Conservation (phyloP, 169 alveolate species). For the Prorocentrum cordatum region DNA sequence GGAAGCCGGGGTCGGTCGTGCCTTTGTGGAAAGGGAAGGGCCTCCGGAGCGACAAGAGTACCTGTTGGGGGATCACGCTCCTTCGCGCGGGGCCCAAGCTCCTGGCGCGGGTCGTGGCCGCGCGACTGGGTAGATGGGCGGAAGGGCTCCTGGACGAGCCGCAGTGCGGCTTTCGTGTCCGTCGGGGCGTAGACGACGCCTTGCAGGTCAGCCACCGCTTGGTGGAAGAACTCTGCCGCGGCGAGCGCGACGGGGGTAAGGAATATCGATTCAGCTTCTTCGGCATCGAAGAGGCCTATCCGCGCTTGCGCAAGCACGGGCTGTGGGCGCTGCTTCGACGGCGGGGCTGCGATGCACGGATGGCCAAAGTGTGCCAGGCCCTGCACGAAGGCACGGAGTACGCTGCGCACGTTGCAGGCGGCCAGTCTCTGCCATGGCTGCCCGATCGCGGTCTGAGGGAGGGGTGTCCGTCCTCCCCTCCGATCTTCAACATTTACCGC, state of each 20-base stretch:
- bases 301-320: not conserved
- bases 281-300: not conserved
- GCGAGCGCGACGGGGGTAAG: too few species aligned
- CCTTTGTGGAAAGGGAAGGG: not conserved
- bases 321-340: not conserved
- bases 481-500: not conserved
- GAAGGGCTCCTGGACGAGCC: not conserved
- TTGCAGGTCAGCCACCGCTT: not conserved
- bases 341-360: not conserved
- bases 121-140: not conserved
- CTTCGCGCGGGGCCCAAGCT: not conserved
- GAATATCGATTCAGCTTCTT: not conserved
- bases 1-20: not conserved
- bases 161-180: not conserved
- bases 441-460: not conserved
- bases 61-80: not conserved
- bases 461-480: conserved; percentile 4
- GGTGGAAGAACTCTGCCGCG: not conserved
- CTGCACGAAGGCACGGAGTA: not conserved
- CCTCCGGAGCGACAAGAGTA: not conserved
- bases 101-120: not conserved
- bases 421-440: not conserved
- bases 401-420: not conserved
- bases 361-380: not conserved
- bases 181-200: not conserved